Conservation (phyloP, 306 rosid species). For the Lathyrus sativus region DNA sequence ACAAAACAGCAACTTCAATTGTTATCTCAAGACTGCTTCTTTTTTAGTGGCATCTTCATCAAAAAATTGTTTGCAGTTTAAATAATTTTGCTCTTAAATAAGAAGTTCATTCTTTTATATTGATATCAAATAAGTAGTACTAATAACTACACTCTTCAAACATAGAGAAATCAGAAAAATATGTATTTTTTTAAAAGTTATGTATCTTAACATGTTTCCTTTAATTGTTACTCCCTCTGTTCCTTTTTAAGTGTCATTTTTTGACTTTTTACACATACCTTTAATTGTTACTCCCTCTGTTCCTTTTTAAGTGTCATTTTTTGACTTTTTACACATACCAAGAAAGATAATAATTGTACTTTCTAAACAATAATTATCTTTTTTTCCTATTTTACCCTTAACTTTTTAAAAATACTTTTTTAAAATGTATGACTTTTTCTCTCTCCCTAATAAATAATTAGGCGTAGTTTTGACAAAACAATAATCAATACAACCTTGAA, state of each 20-base stretch:
- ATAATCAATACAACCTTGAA: no score
- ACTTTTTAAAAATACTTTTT: no score
- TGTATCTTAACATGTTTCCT: background rate
- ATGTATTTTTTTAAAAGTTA: background rate
- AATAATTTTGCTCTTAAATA: constrained; percentile 1
- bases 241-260: no score
- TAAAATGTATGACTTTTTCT: no score
- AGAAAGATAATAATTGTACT: no score
- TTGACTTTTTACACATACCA: no score
- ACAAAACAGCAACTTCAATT: background rate
- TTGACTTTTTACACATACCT: background rate
- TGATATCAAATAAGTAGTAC: background rate
- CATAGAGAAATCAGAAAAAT: background rate
- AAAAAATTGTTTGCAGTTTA: background rate
- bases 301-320: no score
- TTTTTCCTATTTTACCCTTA: no score
- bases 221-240: background rate
- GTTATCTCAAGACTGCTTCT: background rate
- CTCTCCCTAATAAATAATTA: no score
- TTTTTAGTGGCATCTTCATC: background rate
- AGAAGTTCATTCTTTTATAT: constrained; percentile 7
- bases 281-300: background rate
- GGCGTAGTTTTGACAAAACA: no score
- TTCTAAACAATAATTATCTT: no score
- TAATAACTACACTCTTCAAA: constrained; percentile 14